phyloP scores from a whole-genome alignment of 495 filamentous ascomycete species.

The Penicillium angulare region DNA sequence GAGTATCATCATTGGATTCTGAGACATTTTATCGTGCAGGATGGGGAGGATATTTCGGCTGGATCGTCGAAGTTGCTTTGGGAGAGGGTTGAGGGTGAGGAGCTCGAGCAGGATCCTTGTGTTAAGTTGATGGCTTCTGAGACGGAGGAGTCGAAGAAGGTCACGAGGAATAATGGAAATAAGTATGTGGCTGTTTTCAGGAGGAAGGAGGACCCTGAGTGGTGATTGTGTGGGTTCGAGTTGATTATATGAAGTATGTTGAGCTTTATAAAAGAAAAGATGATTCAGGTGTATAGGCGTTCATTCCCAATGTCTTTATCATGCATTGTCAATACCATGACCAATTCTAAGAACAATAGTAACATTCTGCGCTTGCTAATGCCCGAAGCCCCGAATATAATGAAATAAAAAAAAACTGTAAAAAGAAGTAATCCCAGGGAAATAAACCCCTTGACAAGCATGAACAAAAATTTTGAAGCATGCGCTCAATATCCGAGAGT shows the following conservation, averaged over 20 bases:
- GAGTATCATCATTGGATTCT: conserved; percentile 93
- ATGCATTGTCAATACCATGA: conserved; percentile 18
- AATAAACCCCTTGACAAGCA: neutral
- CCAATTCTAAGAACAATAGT: conserved; percentile 8
- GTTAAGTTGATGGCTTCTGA: conserved; percentile 77
- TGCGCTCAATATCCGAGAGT: conserved; percentile 8
- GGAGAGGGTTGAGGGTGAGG: conserved; percentile 55
- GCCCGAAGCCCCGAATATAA: conserved; percentile 4
- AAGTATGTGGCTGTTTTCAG: conserved; percentile 88
- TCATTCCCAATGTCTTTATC: conserved; percentile 9
- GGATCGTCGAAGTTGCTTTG: conserved; percentile 50
- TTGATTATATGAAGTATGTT: neutral
- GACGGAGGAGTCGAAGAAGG: conserved; percentile 98
- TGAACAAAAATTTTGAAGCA: conserved; percentile 9
- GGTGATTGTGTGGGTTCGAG: conserved; percentile 47
- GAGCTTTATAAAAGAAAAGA: too few relatives aligned
- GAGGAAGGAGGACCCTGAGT: conserved; percentile 75
- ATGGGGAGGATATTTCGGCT: conserved; percentile 25
- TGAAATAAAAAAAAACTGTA: conserved; percentile 2
- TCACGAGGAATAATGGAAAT: conserved; percentile 79
- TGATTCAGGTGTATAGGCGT: too few relatives aligned
- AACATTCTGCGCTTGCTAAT: conserved; percentile 7
- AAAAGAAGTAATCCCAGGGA: neutral
- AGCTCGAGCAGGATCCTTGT: conserved; percentile 70
- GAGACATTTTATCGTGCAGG: conserved; percentile 59